A percentile compares a stretch with the other conserved stretches of the same genome.
phyloP scores from a whole-genome alignment of 345 rosid genomes.

The Eucalyptus tenuipes region DNA sequence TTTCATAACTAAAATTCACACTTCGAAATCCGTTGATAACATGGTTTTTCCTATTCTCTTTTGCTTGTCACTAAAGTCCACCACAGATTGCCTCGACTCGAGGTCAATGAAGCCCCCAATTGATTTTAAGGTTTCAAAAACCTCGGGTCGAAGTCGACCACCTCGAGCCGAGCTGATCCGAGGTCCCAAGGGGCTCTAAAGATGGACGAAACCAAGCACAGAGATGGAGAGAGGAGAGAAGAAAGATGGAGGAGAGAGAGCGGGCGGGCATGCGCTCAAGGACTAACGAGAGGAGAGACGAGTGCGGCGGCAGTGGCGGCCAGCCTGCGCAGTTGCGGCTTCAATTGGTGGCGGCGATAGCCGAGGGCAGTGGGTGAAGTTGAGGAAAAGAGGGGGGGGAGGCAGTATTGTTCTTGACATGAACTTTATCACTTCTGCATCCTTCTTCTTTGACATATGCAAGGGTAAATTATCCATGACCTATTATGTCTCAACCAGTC shows the following conservation, averaged over 20 bases:
- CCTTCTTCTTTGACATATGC: neutral
- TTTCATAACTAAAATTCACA: neutral
- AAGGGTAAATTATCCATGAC: neutral
- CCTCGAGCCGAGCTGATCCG: neutral
- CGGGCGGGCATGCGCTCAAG: neutral
- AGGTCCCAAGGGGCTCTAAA: neutral
- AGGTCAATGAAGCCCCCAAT: neutral
- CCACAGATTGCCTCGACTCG: neutral
- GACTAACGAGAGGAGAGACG: neutral
- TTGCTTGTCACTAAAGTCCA: neutral
- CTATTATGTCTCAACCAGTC: neutral
- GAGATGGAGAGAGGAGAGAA: neutral
- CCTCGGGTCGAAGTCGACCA: neutral
- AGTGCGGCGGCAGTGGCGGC: neutral
- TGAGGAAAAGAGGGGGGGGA: neutral
- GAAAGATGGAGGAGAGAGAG: neutral
- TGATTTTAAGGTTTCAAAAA: neutral
- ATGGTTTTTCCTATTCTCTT: neutral
- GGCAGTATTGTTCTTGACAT: neutral
- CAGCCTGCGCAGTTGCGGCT: neutral
- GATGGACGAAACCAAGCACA: neutral
- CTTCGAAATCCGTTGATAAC: neutral
- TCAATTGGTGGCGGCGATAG: neutral
- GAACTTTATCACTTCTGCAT: no score
- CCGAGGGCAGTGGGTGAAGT: neutral